Evolutionary conservation across 495 filamentous ascomycete species (phyloP).

Genomic region (Hyaloscypha variabilis): DNA sequence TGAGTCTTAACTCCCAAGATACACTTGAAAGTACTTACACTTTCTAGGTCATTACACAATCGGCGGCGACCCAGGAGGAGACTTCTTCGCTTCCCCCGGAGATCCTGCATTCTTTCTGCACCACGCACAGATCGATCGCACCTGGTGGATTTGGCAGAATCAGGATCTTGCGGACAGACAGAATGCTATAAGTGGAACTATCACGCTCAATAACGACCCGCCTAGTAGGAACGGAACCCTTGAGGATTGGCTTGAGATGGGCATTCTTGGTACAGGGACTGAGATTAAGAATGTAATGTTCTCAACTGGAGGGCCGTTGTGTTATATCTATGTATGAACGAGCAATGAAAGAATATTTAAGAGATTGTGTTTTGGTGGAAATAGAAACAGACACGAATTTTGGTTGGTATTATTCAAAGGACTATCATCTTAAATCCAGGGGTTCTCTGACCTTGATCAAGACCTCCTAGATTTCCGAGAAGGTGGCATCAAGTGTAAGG

Average conservation of each 20-base stretch:
- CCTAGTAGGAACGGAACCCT: conserved; percentile 40
- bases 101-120: conserved; percentile 68
- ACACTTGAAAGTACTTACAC: too few species aligned
- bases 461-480: too few species aligned
- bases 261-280: conserved; percentile 9
- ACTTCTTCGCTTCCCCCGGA: conserved; percentile 60
- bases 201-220: conserved; percentile 55
- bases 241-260: conserved; percentile 22
- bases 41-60: conserved; percentile 21
- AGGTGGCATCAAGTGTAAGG: too few species aligned
- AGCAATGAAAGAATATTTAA: neutral
- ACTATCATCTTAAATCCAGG: too few species aligned
- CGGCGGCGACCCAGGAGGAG: conserved; percentile 35
- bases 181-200: conserved; percentile 53
- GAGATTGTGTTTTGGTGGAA: too few species aligned
- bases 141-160: conserved; percentile 48
- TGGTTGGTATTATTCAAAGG: too few species aligned
- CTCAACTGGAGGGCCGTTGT: conserved; percentile 19
- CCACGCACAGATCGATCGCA: conserved; percentile 28
- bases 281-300: conserved; percentile 24
- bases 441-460: too few species aligned
- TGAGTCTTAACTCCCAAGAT: too few species aligned
- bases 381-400: too few species aligned
- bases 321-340: conserved; percentile 28
- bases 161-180: conserved; percentile 49